phyloP scores from a whole-genome alignment of 2,329 filamentous ascomycete genomes.

The Xylariaceae sp. region DNA sequence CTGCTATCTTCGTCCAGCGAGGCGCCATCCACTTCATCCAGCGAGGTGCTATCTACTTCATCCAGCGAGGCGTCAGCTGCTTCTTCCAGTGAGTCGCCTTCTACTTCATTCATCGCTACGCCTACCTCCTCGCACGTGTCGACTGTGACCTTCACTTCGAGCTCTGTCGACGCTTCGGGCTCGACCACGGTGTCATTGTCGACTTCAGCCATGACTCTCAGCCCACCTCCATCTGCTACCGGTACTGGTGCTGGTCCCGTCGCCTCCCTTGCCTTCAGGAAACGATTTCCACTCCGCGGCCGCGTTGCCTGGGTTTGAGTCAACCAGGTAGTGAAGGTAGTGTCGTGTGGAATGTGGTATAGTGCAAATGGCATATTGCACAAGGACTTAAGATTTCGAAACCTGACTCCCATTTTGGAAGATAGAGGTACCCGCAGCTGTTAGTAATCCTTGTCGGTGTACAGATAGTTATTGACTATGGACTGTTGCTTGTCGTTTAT shows the following conservation, averaged over 20 bases:
- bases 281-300: constrained; percentile 2
- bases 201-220: constrained; percentile 16
- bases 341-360: no score
- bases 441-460: background rate
- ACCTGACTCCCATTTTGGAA: no score
- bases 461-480: constrained; percentile 6
- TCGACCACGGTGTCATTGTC: constrained; percentile 17
- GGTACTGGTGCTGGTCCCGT: constrained; percentile 9
- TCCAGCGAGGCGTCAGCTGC: no score
- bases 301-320: background rate
- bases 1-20: no score
- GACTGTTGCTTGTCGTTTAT: constrained; percentile 6
- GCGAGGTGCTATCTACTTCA: no score
- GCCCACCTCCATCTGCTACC: constrained; percentile 10
- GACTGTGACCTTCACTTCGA: constrained; percentile 16
- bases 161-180: constrained; percentile 15
- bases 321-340: no score
- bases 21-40: no score
- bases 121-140: constrained; percentile 4
- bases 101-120: background rate
- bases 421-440: background rate
- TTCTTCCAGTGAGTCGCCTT: no score
- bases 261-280: constrained; percentile 1
- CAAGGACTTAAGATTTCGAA: no score
- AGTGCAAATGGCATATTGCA: no score